Evolutionary conservation across 2,329 filamentous ascomycete genomes (phyloP), one percentile per base, ranked within the genome.

Genomic region (Albifimbria verrucaria): DNA sequence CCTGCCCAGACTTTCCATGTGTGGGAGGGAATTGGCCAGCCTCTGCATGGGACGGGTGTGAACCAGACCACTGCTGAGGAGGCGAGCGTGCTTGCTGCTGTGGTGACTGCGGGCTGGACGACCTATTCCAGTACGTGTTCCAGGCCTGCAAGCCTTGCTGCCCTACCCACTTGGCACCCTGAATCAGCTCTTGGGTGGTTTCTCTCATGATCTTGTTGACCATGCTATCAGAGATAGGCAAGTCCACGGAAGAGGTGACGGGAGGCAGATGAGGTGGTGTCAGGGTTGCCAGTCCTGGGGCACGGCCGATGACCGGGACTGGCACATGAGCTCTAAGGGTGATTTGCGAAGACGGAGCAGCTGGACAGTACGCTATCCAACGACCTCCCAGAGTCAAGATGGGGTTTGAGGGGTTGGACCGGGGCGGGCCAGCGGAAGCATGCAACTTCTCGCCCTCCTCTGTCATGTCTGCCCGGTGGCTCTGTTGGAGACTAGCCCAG

Each of bases 401-500:
- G 1, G 90, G 86, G 26, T 80, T 80, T 50, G 86, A 85, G 23
- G 72, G 68, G 55, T 68, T 73, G 57, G 77, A 67, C 36, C 76
- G 72, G 43, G 69, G 65, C 26, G 73, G 68, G 45, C 69, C 56
- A 2, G 71, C 62, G 21, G 65, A 67, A 23, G 71, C 66, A 36
- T 68, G 68, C 36, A 55, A 58, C 53, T 72, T 71, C 55, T 78
- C 77, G 17, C 67, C 60, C 55, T 83, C 80, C 53, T 78, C 74
- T 1, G 72, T 60, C 23, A 73, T 66, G 25, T 81, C 77, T 22
- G 74, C 74, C 54, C 77, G 77, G 18, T 75, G 70, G 25, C 75
- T 73, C 58, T 85, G 81, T 65, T 94, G 90, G 24, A 96, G 76
- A 44, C 86, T 87, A 1, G 94, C 97, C 94, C 94, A 99, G 18